These are phyloP conservation scores for Taphrina populina DNA, from an alignment of 1,139 yeast species.

Conservation along the genomic window DNA sequence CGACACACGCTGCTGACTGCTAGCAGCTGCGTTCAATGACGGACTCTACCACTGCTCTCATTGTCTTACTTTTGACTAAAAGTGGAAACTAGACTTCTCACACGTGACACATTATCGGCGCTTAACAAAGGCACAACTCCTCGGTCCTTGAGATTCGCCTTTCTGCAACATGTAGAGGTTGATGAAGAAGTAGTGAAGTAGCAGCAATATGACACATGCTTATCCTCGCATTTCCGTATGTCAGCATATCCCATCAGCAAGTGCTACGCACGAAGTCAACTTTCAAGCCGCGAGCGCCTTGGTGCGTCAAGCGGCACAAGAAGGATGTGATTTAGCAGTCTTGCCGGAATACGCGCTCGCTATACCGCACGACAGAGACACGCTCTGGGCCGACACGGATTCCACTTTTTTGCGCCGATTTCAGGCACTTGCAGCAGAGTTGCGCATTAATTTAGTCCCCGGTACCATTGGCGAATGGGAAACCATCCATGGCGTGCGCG, in stretches of 20 bases:
- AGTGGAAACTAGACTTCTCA: too few species aligned
- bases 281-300: conserved; percentile 55
- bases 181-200: too few species aligned
- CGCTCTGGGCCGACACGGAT: conserved; percentile 22
- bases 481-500: conserved; percentile 11
- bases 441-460: conserved; percentile 39
- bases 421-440: conserved; percentile 37
- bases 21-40: too few species aligned
- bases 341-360: conserved; percentile 60
- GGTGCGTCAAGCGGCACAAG: conserved; percentile 56
- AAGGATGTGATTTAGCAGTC: conserved; percentile 56
- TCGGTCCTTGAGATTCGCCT: too few species aligned
- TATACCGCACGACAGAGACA: conserved; percentile 17
- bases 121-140: too few species aligned
- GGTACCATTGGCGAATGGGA: conserved; percentile 36
- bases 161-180: too few species aligned
- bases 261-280: conserved; percentile 65
- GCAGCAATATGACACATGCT: too few species aligned
- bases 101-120: too few species aligned
- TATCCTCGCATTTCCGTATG: conserved; percentile 27
- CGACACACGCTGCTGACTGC: too few species aligned
- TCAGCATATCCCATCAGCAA: conserved; percentile 54
- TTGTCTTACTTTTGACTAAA: too few species aligned
- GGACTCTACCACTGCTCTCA: too few species aligned
- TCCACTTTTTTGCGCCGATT: conserved; percentile 1